These are phyloP conservation scores for Aspergillus sp. DNA, from an alignment of 2,329 filamentous ascomycete genomes.

Conservation along the genomic window DNA sequence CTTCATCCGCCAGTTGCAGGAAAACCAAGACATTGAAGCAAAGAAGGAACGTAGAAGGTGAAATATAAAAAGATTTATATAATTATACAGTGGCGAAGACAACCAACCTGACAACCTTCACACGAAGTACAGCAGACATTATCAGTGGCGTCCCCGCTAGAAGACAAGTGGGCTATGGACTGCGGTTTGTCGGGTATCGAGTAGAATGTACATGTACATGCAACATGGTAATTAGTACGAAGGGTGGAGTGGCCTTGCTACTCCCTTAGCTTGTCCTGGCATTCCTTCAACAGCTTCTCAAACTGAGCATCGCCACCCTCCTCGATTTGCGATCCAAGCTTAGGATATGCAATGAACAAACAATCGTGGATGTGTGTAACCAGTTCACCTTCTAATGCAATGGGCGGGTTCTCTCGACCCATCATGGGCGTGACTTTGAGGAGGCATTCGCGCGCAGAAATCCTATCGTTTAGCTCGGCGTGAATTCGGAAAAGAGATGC, in stretches of 20 bases:
- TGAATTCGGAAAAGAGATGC: conserved; percentile 53
- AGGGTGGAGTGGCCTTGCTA: background rate
- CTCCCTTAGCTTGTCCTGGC: conserved; percentile 13
- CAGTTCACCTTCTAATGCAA: conserved; percentile 49
- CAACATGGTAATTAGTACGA: background rate
- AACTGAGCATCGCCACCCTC: conserved; percentile 18
- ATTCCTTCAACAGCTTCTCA: conserved; percentile 24
- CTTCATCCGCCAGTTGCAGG: no score
- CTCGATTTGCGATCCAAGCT: conserved; percentile 39
- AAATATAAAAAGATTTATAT: no score
- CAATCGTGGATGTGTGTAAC: conserved; percentile 54
- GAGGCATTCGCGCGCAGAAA: conserved; percentile 49
- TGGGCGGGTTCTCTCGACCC: conserved; percentile 53
- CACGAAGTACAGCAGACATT: background rate
- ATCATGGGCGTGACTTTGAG: conserved; percentile 61
- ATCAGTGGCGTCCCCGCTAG: background rate
- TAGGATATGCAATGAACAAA: conserved; percentile 56
- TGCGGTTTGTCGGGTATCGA: background rate
- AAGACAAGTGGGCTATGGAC: background rate
- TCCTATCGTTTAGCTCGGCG: conserved; percentile 45
- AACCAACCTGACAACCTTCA: background rate
- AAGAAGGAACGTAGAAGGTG: no score
- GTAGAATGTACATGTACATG: background rate
- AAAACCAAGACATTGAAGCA: no score
- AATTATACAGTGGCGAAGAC: background rate